Evolutionary conservation across 257 asterid genomes (phyloP), one percentile per base, ranked within the genome.

Genomic region (Fraxinus excelsior): DNA sequence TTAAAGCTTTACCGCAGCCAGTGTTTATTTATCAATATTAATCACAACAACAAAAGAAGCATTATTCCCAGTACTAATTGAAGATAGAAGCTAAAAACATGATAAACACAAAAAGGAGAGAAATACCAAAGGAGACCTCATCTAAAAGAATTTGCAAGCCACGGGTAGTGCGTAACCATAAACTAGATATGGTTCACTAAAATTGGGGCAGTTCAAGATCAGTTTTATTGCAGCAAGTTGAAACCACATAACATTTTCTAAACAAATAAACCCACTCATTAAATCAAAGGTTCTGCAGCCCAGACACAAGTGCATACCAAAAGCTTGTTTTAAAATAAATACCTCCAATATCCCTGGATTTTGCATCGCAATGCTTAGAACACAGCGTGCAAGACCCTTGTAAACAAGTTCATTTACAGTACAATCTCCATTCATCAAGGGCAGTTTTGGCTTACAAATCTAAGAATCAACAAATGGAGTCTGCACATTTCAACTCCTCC

Each of bases 281-380:
- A 67, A 37, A 78, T 23, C 18, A 18, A n/a, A 46, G 40, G 79
- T 42, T 51, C n/a, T 34, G 29, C 74, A 46, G 74, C 29, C 46
- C 68, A 28, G 74, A 67, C 56, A 29, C 21, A 29, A 58, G 31
- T 31, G 67, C 25, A 76, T 11, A 51, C 56, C 28, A 74, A 70
- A 67, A 44, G 49, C 67, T 65, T 38, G 46, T 76, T 23, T 16
- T 32, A 42, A 79, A 65, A 77, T 68, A 37, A 53, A 80, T 77
- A 95, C 99, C 94, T 93, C 96, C 53, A 90, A 75, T 77, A 91
- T 93, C 84, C 96, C 99, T 23, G 99, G 99, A 86, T 91, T 90
- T 85, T 91, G 97, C 97, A 95, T 84, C 80, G 90, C 89, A 34
- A 93, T 80, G 77, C 96, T 90, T 75, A 95, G 91, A 80, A 91